Evolutionary conservation across 78 protist genomes (phyloP), one percentile per base, ranked within the genome.

Genomic region (Dictyostelium brefeldianum): DNA sequence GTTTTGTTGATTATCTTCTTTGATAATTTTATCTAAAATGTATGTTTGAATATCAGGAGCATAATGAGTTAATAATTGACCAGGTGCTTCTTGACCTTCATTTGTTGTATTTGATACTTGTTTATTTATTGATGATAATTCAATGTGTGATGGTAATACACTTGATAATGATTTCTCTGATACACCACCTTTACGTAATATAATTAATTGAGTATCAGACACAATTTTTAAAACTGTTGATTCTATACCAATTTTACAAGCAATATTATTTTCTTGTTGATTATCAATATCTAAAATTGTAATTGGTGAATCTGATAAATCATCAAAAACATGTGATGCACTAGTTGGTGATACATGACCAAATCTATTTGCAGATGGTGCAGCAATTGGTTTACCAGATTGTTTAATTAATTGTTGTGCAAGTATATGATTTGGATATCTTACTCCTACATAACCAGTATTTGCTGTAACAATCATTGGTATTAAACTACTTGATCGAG

Each of bases 391-490:
- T 27, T 41, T 14, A 14, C 78, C 79, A 0, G 84, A 43, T 9
- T 59, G 50, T 87, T 27, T 47, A 50, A 87, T 87, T 27, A 90
- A 81, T 10, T 9, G 3, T 50, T 64, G 73, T 14, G 91, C 90
- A 9, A 81, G 56, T 0, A 20, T 56, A 83, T 98, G 97, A 10
- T 56, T 20, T n/a, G 99, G 99, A 27, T 43, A 46, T 36, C 99
- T 84, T 10, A 98, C 96, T 29, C 97, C 99, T 17, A 98, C 98
- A 14, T 18, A 90, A n/a, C 96, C 98, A 59, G 89, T 79, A 20
- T 96, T 92, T 5, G 96, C 98, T 9, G 97, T 95, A 3, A 96
- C 97, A 11, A 47, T 75, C 41, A 36, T n/a, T 11, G 98, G 89
- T 4, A 74, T 73, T 18, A 74, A 31, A 46, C 50, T 5, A 4